Evolutionary conservation across 768 basidiomycete species (phyloP).

Genomic region (Amanita molliuscula): DNA sequence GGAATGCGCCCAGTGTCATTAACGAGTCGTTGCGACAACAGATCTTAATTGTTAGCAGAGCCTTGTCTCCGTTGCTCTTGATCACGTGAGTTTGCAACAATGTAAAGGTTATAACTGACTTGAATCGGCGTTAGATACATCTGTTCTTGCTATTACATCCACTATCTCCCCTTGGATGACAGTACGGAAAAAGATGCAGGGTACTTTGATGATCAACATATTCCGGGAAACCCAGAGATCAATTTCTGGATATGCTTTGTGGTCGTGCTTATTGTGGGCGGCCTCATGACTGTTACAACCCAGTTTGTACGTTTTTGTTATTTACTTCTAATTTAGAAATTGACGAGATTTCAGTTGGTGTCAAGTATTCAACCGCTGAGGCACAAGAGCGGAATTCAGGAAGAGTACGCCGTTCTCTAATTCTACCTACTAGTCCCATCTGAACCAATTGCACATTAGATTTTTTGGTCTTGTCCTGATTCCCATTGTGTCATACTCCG

Average conservation of each 20-base stretch:
- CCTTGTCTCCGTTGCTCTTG: conserved; percentile 52
- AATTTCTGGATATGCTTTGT: conserved; percentile 53
- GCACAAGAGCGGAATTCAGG: background rate
- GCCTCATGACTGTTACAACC: conserved; percentile 59
- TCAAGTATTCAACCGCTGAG: background rate
- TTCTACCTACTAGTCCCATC: conserved; percentile 6
- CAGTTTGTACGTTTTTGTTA: conserved; percentile 40
- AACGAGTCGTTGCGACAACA: conserved; percentile 31
- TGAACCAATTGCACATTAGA: conserved; percentile 19
- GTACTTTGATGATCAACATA: background rate
- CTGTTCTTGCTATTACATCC: conserved; percentile 54
- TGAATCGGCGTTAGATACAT: conserved; percentile 37
- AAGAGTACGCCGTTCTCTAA: background rate
- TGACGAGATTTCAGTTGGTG: background rate
- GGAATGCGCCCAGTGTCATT: conserved; percentile 14
- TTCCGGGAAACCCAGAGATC: conserved; percentile 36
- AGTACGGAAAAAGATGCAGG: conserved; percentile 11
- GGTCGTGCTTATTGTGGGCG: conserved; percentile 40
- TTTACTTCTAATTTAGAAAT: background rate
- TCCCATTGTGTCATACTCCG: conserved; percentile 63
- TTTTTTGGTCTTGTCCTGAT: conserved; percentile 69
- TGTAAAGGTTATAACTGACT: background rate
- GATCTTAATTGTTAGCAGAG: conserved; percentile 56
- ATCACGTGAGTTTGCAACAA: conserved; percentile 32
- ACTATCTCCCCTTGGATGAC: conserved; percentile 59